Evolutionary conservation across 179 eudicot species (phyloP).

Genomic region (Patellifolia procumbens): DNA sequence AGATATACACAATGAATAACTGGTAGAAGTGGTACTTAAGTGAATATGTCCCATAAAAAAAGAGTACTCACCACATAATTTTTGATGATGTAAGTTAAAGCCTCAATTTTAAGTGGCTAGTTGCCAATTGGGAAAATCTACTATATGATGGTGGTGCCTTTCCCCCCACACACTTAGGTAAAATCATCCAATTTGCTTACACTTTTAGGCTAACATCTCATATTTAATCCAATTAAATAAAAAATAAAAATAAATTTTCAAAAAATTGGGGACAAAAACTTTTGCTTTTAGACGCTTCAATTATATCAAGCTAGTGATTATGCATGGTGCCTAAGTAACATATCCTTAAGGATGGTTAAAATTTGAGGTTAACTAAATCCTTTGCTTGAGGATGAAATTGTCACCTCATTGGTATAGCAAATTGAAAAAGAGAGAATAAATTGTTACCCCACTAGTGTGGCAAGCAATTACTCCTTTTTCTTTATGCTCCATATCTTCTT

Average conservation of each 20-base stretch:
- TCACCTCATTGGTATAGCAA: constrained; percentile 23
- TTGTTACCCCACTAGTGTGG: constrained; percentile 40
- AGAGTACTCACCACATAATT: constrained; percentile 20
- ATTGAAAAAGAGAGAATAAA: constrained; percentile 29
- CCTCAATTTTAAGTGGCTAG: constrained; percentile 14
- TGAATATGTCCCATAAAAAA: constrained; percentile 21
- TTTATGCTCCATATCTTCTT: constrained; percentile 20
- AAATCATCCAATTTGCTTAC: constrained; percentile 23
- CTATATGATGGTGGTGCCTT: constrained; percentile 21
- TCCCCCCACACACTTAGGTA: constrained; percentile 15
- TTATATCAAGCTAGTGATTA: constrained; percentile 31
- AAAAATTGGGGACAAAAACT: constrained; percentile 6
- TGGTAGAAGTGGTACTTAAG: constrained; percentile 18
- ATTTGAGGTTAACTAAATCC: constrained; percentile 22
- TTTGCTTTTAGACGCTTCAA: constrained; percentile 27
- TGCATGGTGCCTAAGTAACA: constrained; percentile 35
- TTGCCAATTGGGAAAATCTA: constrained; percentile 24
- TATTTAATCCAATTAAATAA: not conserved
- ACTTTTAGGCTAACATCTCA: constrained; percentile 12
- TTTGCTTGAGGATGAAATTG: constrained; percentile 38
- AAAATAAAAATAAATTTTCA: not conserved
- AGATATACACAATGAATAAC: constrained; percentile 31
- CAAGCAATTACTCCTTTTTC: constrained; percentile 33
- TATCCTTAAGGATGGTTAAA: constrained; percentile 20
- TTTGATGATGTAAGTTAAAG: constrained; percentile 25